phyloP scores from a whole-genome alignment of 2,329 filamentous ascomycete species.

The Leptoxyphium fumago region DNA sequence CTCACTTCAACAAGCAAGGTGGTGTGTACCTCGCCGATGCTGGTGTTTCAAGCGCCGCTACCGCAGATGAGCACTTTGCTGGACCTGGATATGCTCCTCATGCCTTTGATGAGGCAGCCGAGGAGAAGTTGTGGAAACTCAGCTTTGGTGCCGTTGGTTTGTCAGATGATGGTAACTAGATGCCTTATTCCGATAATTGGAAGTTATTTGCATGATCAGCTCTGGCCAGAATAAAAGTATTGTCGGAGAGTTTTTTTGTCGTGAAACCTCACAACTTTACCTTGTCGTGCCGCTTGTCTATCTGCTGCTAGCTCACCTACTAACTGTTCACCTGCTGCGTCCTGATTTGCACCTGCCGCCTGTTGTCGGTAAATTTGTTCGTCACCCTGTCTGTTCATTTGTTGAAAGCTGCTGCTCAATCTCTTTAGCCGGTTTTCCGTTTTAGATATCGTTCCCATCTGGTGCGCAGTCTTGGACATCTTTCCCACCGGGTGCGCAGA shows the following conservation, averaged over 20 bases:
- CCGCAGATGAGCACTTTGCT: constrained; percentile 4
- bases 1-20: constrained; percentile 1
- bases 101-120: constrained; percentile 26
- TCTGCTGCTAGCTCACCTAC: not conserved
- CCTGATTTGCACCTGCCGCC: not conserved
- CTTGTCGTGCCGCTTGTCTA: not conserved
- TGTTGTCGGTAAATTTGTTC: not conserved
- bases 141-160: constrained; percentile 19
- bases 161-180: constrained; percentile 2
- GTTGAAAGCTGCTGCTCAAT: not conserved
- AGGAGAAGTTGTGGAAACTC: constrained; percentile 30
- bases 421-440: not conserved
- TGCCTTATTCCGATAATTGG: not conserved
- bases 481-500: not conserved
- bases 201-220: not conserved
- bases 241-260: not conserved
- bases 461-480: not conserved
- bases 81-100: constrained; percentile 20
- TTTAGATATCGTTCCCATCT: not conserved
- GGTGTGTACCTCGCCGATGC: not conserved
- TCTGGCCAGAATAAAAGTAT: not conserved
- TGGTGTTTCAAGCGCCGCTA: constrained; percentile 1
- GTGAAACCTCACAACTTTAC: not conserved
- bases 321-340: not conserved
- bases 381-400: not conserved